phyloP scores from a whole-genome alignment of 768 basidiomycete species.

The Boletus bicolor region DNA sequence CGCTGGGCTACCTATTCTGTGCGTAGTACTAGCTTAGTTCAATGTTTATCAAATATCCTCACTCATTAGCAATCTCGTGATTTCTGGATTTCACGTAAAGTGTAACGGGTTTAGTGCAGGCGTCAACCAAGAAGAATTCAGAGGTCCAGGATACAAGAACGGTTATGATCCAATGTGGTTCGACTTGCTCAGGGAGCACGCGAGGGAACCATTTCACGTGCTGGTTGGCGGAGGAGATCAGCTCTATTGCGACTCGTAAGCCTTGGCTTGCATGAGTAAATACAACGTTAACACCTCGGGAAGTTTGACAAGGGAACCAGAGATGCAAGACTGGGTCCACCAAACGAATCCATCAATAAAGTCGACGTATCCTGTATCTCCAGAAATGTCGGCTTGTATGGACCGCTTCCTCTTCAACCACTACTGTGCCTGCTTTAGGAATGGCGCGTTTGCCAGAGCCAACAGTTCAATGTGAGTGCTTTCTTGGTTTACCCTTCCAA shows the following conservation, averaged over 20 bases:
- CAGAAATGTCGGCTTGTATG: constrained; percentile 70
- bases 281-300: neutral
- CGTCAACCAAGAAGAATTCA: constrained; percentile 84
- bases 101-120: constrained; percentile 90
- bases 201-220: constrained; percentile 79
- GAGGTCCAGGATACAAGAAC: constrained; percentile 71
- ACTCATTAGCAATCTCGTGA: neutral
- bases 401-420: constrained; percentile 91
- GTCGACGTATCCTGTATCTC: constrained; percentile 54
- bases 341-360: constrained; percentile 57
- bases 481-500: neutral
- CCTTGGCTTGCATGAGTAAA: neutral
- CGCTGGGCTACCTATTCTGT: constrained; percentile 89
- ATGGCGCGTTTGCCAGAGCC: constrained; percentile 86
- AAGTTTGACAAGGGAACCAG: constrained; percentile 82
- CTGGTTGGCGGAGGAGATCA: constrained; percentile 94
- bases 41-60: neutral
- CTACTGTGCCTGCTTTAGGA: constrained; percentile 83
- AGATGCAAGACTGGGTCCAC: constrained; percentile 82
- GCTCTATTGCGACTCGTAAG: constrained; percentile 79
- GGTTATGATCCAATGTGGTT: constrained; percentile 93
- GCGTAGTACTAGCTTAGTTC: constrained; percentile 25
- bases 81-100: constrained; percentile 32
- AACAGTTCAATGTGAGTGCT: constrained; percentile 80
- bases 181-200: constrained; percentile 84